These are phyloP conservation scores for Immersiporthe knoxdaviesiana DNA, from an alignment of 2,329 filamentous ascomycete genomes.

Conservation along the genomic window DNA sequence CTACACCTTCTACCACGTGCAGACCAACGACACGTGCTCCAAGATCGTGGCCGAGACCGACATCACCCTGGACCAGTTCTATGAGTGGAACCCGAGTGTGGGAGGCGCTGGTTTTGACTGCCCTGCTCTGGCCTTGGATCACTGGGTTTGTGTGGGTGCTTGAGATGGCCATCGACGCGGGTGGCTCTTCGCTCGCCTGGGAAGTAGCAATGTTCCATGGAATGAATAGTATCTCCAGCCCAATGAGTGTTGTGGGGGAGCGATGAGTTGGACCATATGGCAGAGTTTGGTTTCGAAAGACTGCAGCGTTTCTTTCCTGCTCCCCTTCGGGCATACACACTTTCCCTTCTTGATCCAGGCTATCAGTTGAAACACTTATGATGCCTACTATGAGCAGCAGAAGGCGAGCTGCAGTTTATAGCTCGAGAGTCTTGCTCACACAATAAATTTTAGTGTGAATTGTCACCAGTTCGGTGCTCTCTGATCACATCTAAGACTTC, in stretches of 20 bases:
- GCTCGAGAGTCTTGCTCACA: neutral
- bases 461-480: neutral
- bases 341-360: neutral
- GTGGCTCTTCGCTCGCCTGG: neutral
- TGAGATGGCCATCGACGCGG: conserved; percentile 1
- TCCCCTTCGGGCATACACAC: neutral
- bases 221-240: too few relatives aligned
- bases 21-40: conserved; percentile 4
- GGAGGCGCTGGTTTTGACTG: conserved; percentile 12
- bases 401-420: neutral
- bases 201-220: neutral
- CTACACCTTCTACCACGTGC: conserved; percentile 8
- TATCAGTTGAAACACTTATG: neutral
- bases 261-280: neutral
- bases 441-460: neutral
- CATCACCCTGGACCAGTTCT: conserved; percentile 1
- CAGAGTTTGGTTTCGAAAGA: neutral
- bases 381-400: neutral
- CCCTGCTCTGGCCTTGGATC: neutral
- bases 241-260: too few relatives aligned
- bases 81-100: conserved; percentile 15
- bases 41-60: conserved; percentile 4
- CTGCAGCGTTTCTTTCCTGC: neutral
- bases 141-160: conserved; percentile 12
- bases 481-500: neutral